Conservation (phyloP, 306 rosid genomes). For the Vicia sativa region DNA sequence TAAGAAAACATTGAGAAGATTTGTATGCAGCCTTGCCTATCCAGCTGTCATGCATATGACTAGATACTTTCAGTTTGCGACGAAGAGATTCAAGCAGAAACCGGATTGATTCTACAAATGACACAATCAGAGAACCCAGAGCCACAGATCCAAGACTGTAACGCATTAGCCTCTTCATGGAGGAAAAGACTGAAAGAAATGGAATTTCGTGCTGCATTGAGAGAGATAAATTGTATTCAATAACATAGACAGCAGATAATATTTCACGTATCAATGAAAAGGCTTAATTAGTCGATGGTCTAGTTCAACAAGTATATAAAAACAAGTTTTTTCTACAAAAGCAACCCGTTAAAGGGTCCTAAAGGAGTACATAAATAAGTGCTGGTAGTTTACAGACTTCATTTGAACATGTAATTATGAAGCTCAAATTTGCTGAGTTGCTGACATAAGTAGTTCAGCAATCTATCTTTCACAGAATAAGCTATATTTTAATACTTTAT, state of each 20-base stretch:
- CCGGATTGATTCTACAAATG: slow-evolving; percentile 88
- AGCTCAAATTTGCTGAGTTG: too few species aligned
- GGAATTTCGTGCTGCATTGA: slow-evolving; percentile 86
- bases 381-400: too few species aligned
- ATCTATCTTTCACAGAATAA: background rate
- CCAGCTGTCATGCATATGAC: slow-evolving; percentile 58
- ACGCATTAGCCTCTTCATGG: slow-evolving; percentile 78
- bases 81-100: slow-evolving; percentile 91
- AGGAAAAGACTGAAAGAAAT: slow-evolving; percentile 90
- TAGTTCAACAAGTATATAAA: background rate
- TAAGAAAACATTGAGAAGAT: slow-evolving; percentile 62
- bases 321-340: too few species aligned
- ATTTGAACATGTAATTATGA: too few species aligned
- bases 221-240: slow-evolving; percentile 35
- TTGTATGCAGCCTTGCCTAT: slow-evolving; percentile 66
- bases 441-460: background rate
- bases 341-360: too few species aligned
- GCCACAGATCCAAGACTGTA: slow-evolving; percentile 93
- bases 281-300: slow-evolving; percentile 12
- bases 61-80: slow-evolving; percentile 70
- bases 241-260: slow-evolving; percentile 23
- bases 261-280: background rate
- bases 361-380: too few species aligned
- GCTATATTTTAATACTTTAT: slow-evolving; percentile 1
- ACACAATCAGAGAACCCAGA: slow-evolving; percentile 84